Conservation (phyloP, 2,329 filamentous ascomycete genomes). For the Onygenales sp. region DNA sequence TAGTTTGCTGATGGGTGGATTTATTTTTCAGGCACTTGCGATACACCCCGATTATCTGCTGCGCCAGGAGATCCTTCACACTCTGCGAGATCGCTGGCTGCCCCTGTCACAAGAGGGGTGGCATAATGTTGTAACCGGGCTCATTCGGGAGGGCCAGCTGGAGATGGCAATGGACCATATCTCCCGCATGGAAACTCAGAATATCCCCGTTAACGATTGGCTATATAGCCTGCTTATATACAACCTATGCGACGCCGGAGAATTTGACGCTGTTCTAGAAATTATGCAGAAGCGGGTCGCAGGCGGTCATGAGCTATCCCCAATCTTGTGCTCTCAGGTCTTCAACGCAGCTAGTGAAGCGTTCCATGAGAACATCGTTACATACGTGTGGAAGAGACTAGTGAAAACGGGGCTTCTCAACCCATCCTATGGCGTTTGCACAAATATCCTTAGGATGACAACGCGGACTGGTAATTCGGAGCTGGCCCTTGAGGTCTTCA, state of each 20-base stretch:
- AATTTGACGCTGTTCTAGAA: conserved; percentile 66
- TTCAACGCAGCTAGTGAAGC: conserved; percentile 64
- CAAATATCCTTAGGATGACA: conserved; percentile 63
- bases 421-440: conserved; percentile 54
- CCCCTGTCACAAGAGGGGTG: conserved; percentile 51
- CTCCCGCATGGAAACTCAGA: conserved; percentile 53
- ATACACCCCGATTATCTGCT: conserved; percentile 80
- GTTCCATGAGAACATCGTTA: conserved; percentile 54
- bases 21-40: conserved; percentile 50
- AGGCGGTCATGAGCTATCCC: conserved; percentile 38
- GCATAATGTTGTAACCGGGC: conserved; percentile 59
- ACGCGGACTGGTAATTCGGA: conserved; percentile 56
- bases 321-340: conserved; percentile 57
- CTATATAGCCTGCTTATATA: conserved; percentile 70
- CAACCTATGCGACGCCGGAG: conserved; percentile 59
- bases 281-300: conserved; percentile 53
- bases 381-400: conserved; percentile 60
- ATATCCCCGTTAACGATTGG: conserved; percentile 55
- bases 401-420: conserved; percentile 52
- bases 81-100: conserved; percentile 59
- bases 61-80: conserved; percentile 59
- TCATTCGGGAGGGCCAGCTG: conserved; percentile 72
- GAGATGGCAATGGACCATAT: conserved; percentile 68
- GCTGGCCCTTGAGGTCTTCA: conserved; percentile 63
- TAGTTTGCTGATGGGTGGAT: background rate